A percentile compares a stretch with the other conserved stretches of the same genome.
Evolutionary conservation across 2,329 filamentous ascomycete genomes (phyloP).

Genomic region (Scedosporium aurantiacum): DNA sequence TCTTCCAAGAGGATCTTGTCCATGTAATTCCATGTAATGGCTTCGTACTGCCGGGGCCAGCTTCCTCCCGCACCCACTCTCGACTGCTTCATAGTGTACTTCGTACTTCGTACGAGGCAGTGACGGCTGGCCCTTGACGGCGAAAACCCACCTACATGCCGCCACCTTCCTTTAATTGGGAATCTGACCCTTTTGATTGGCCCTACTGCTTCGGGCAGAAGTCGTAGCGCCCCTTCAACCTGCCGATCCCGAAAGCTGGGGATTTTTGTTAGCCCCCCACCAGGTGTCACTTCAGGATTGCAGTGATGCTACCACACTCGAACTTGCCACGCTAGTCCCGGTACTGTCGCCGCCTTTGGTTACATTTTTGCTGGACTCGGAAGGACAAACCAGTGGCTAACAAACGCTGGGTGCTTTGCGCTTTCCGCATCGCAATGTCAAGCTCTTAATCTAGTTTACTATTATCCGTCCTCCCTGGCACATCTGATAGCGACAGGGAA

Average conservation of each 20-base stretch:
- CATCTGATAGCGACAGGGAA: no score
- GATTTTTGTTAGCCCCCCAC: neutral
- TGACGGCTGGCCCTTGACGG: no score
- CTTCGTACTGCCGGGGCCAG: neutral
- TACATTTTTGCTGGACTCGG: neutral
- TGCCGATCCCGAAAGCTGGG: constrained; percentile 1
- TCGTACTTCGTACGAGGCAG: no score
- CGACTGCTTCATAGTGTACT: no score
- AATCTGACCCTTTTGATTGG: neutral
- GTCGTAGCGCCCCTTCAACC: neutral
- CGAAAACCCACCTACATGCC: neutral
- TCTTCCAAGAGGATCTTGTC: neutral
- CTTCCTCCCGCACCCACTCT: neutral
- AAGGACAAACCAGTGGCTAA: neutral
- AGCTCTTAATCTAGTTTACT: no score
- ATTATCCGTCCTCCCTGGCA: no score
- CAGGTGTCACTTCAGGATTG: neutral
- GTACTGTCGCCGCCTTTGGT: neutral
- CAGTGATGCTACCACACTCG: neutral
- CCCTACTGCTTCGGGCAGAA: neutral
- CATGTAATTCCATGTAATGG: neutral
- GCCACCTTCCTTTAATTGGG: neutral
- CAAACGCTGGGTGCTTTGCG: no score
- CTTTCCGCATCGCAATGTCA: neutral
- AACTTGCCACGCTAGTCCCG: neutral